Evolutionary conservation across 495 filamentous ascomycete genomes (phyloP).

Genomic region (Penicillium cataractarum): DNA sequence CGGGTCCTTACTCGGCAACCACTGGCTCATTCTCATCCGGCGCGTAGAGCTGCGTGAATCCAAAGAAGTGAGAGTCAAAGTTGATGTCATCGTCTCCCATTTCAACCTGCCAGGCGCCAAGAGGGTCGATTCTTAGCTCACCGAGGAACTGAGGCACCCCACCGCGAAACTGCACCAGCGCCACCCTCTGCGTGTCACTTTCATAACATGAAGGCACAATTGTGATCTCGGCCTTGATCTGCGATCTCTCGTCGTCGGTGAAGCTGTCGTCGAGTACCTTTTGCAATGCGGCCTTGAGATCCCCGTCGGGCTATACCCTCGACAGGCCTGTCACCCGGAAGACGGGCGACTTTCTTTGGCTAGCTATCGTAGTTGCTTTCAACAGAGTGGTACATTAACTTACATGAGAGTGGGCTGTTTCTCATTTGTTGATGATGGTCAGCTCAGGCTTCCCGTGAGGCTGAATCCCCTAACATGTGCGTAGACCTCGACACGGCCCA

Average conservation of each 20-base stretch:
- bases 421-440: slow-evolving; percentile 12
- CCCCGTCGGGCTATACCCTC: slow-evolving; percentile 11
- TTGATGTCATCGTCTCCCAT: slow-evolving; percentile 16
- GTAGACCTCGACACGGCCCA: too few species aligned
- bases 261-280: slow-evolving; percentile 16
- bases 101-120: slow-evolving; percentile 19
- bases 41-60: slow-evolving; percentile 22
- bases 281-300: slow-evolving; percentile 18
- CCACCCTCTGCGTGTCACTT: slow-evolving; percentile 17
- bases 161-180: slow-evolving; percentile 16
- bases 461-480: slow-evolving; percentile 22
- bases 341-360: slow-evolving; percentile 17
- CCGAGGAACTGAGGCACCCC: slow-evolving; percentile 20
- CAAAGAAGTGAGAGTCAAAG: slow-evolving; percentile 23
- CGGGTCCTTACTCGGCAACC: slow-evolving; percentile 17
- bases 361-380: slow-evolving; percentile 13
- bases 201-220: slow-evolving; percentile 22
- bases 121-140: slow-evolving; percentile 14
- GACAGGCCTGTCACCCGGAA: slow-evolving; percentile 19
- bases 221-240: slow-evolving; percentile 15
- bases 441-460: slow-evolving; percentile 17
- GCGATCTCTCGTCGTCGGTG: slow-evolving; percentile 16
- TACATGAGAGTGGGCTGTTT: slow-evolving; percentile 2
- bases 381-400: slow-evolving; percentile 8
- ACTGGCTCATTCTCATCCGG: slow-evolving; percentile 13